Conservation (phyloP, 108 stramenopile species). For the Cyclotella cryptica region DNA sequence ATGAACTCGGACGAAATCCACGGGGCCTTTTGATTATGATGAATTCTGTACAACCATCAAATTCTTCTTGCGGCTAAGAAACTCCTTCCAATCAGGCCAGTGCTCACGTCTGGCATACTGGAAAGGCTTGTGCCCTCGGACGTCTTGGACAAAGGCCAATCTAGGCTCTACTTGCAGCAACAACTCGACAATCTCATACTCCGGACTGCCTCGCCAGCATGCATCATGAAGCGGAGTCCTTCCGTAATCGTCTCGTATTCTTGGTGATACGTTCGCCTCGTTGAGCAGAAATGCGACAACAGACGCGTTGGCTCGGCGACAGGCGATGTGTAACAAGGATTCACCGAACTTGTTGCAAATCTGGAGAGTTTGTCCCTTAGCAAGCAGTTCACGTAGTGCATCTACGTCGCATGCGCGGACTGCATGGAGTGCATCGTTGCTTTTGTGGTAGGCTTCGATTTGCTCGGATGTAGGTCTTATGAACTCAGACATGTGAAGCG, state of each 20-base stretch:
- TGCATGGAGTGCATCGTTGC: slow-evolving; percentile 52
- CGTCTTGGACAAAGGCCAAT: slow-evolving; percentile 66
- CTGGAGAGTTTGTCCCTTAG: slow-evolving; percentile 43
- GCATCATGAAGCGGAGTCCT: slow-evolving; percentile 90
- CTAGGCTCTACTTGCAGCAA: slow-evolving; percentile 66
- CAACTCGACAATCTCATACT: slow-evolving; percentile 60
- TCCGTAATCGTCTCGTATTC: slow-evolving; percentile 85
- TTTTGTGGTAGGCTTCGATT: slow-evolving; percentile 63
- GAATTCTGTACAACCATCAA: slow-evolving; percentile 10
- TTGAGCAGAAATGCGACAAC: slow-evolving; percentile 72
- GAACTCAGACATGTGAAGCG: slow-evolving; percentile 27
- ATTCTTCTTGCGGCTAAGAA: slow-evolving; percentile 45
- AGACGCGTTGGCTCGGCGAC: slow-evolving; percentile 70
- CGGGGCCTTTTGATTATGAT: no score
- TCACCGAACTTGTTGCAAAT: slow-evolving; percentile 90
- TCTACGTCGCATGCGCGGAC: slow-evolving; percentile 65
- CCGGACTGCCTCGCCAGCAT: slow-evolving; percentile 81
- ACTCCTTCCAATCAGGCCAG: slow-evolving; percentile 69
- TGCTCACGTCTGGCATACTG: slow-evolving; percentile 76
- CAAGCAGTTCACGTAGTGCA: slow-evolving; percentile 44
- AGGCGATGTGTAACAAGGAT: slow-evolving; percentile 84
- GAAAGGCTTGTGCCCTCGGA: slow-evolving; percentile 72
- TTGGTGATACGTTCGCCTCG: slow-evolving; percentile 54
- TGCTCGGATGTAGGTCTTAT: slow-evolving; percentile 50
- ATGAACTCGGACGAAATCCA: no score